Evolutionary conservation across 805 yeast genomes (phyloP), one percentile per base, ranked within the genome.

Genomic region (Hanseniaspora lindneri): DNA sequence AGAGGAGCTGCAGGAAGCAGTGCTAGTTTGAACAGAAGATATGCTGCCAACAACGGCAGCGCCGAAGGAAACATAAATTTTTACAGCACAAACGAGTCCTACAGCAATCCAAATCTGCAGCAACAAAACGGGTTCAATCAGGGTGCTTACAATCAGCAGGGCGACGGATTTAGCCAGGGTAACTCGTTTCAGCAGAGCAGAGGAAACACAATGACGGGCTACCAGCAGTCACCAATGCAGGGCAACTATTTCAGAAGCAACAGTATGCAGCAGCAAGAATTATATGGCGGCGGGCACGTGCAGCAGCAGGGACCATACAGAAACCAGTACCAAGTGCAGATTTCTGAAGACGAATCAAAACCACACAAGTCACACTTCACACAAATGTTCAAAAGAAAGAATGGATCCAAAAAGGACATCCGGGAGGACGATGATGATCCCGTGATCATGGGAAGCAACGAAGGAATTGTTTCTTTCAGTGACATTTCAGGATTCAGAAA

Each of bases 401-500:
- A 17, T 7, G 29, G 29, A 3, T 30, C 36, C 4, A 50, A 39
- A 14, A 49, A 39, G 6, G 51, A 47, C 10, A 55, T 47, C 9
- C 62, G 55, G 2, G 64, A 56, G 16, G 62, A 52, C 8, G 65
- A 60, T 17, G 68, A 66, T 1, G 70, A 65, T 28, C 69, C 64
- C 16, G 56, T 63, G 0, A 51, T 59, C 17, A 40, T 65, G 19
- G 66, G 61, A 28, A 51, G 56, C 4, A 63, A 66, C 17, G 68
- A 66, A 2, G 60, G 66, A 7, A 60, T 62, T 23, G 64, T 80
- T 53, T 74, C 85, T 0, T 79, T 80, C 53, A 76, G 75, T 53
- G 88, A 83, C 56, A 66, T 83, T 9, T 66, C 77, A 21, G 79
- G 79, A 42, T 63, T 79, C 1, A 67, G 80, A 44, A 84, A 79